Conservation (phyloP, 2,329 filamentous ascomycete species). For the Helicocarpus griseus region DNA sequence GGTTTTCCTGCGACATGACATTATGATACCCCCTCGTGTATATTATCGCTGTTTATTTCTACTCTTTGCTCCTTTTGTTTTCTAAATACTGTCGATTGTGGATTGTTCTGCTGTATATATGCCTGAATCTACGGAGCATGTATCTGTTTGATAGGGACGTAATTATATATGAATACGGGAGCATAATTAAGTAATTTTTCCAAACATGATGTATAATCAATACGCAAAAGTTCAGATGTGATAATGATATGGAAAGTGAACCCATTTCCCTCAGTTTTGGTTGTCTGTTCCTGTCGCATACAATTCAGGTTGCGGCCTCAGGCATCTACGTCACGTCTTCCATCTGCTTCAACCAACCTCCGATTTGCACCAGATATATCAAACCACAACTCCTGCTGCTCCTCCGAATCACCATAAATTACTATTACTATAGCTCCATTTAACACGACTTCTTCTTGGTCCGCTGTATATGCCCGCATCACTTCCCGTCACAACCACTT, state of each 20-base stretch:
- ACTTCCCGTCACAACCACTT: background rate
- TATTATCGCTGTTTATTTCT: background rate
- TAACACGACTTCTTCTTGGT: background rate
- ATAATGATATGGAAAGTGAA: no score
- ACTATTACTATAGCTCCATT: background rate
- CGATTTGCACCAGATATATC: background rate
- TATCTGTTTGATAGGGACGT: background rate
- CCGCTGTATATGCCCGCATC: background rate
- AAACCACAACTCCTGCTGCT: background rate
- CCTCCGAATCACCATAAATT: background rate
- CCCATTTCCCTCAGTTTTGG: no score
- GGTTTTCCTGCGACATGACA: background rate
- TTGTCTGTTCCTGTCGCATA: background rate
- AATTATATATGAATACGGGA: background rate
- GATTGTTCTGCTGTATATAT: background rate
- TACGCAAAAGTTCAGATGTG: no score
- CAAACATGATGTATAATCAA: no score
- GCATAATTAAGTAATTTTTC: no score
- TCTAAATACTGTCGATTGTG: background rate
- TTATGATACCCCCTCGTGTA: background rate
- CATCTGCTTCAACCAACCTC: background rate
- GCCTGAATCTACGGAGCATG: no score
- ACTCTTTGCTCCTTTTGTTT: background rate
- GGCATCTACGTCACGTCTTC: background rate
- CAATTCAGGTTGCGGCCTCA: conserved; percentile 4